Evolutionary conservation across 768 basidiomycete species (phyloP).

Genomic region (Thelephora aurantiotincta): DNA sequence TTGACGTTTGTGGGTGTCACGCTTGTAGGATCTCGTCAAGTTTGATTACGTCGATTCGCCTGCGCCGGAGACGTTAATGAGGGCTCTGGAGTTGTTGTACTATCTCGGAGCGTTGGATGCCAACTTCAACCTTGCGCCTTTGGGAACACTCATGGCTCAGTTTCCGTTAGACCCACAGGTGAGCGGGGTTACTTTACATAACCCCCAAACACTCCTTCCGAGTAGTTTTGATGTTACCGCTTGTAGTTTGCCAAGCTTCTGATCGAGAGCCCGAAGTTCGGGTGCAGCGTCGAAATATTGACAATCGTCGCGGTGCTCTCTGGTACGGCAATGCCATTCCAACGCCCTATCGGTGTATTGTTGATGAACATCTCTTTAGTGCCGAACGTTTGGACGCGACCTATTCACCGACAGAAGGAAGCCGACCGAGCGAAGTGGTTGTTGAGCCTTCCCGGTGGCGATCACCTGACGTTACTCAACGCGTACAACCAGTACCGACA

Average conservation of each 20-base stretch:
- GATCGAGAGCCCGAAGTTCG: constrained; percentile 88
- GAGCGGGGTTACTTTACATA: constrained; percentile 6
- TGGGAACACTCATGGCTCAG: constrained; percentile 91
- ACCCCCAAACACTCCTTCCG: too few relatives aligned
- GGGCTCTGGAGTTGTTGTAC: constrained; percentile 87
- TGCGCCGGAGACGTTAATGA: constrained; percentile 71
- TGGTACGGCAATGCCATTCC: constrained; percentile 29
- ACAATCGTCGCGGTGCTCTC: constrained; percentile 96
- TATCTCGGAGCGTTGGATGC: constrained; percentile 88
- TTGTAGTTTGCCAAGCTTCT: constrained; percentile 80
- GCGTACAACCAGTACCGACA: constrained; percentile 87
- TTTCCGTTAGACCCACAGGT: constrained; percentile 98
- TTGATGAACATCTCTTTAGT: constrained; percentile 27
- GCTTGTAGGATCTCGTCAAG: constrained; percentile 13
- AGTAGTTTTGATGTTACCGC: background rate
- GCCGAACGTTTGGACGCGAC: constrained; percentile 90
- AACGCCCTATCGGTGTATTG: background rate
- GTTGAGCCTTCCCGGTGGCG: constrained; percentile 88
- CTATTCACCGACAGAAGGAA: constrained; percentile 75
- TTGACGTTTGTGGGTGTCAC: background rate
- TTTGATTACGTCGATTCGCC: constrained; percentile 18
- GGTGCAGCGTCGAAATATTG: constrained; percentile 90
- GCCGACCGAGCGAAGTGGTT: constrained; percentile 86
- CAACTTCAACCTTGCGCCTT: constrained; percentile 76
- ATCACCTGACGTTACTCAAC: constrained; percentile 89